Conservation (phyloP, 129 eudicot genomes). For the Rutidosis leptorrhynchoides region DNA sequence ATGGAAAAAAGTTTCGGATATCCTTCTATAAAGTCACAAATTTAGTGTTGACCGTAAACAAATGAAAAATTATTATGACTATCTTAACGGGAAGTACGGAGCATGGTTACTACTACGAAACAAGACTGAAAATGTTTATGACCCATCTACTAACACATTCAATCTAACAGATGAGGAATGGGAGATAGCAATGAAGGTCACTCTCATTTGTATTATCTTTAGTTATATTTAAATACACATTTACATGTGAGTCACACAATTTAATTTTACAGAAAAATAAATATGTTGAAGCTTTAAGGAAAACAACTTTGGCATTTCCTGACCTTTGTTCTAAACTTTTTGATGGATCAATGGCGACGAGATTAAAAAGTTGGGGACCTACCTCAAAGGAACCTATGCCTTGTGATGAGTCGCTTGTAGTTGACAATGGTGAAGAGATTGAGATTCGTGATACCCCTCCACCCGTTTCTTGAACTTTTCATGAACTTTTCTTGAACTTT, state of each 20-base stretch:
- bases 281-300: neutral
- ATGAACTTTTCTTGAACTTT: neutral
- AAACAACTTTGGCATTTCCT: neutral
- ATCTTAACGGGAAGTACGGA: neutral
- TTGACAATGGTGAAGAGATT: neutral
- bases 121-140: neutral
- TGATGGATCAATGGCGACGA: neutral
- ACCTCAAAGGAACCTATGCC: neutral
- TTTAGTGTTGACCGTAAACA: neutral
- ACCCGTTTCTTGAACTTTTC: neutral
- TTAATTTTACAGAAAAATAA: neutral
- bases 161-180: neutral
- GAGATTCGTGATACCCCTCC: neutral
- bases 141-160: neutral
- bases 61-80: neutral
- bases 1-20: neutral
- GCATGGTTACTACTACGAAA: neutral
- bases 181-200: neutral
- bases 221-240: neutral
- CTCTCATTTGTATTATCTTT: neutral
- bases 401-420: neutral
- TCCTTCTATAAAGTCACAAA: neutral
- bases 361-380: neutral
- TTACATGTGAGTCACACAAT: neutral
- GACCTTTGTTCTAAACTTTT: neutral